Evolutionary conservation across 2,329 filamentous ascomycete species (phyloP).

Genomic region (Helotiales sp.): DNA sequence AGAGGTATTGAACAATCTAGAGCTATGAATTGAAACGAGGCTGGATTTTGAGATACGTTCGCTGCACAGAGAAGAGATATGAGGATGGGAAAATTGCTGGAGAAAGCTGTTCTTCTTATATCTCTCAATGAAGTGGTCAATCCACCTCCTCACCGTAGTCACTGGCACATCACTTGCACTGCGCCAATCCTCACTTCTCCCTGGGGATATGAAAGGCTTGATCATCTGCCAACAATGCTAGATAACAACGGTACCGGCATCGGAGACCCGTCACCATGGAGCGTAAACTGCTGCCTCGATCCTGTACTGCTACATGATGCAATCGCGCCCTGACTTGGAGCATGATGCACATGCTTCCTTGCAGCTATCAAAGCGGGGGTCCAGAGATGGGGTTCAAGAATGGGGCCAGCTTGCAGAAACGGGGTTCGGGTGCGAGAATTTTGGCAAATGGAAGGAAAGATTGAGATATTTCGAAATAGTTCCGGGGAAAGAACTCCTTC

Average conservation of each 20-base stretch:
- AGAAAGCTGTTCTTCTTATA: background rate
- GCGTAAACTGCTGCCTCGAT: background rate
- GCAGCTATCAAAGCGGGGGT: background rate
- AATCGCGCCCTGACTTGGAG: background rate
- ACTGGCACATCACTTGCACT: background rate
- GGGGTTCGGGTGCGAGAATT: background rate
- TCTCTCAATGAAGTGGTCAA: background rate
- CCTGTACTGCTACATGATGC: background rate
- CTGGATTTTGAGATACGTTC: background rate
- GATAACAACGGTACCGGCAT: no score
- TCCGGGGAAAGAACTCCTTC: background rate
- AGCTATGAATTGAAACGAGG: background rate
- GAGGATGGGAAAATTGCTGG: background rate
- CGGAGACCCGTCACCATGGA: background rate
- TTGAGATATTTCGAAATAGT: background rate
- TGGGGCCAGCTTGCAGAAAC: no score
- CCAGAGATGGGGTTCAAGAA: background rate
- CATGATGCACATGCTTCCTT: background rate
- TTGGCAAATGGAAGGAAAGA: constrained; percentile 2
- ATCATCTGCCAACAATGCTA: background rate
- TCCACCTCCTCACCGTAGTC: background rate
- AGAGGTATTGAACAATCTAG: background rate
- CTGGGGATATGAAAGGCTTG: background rate
- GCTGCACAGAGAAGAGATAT: background rate
- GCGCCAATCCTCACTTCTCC: background rate